Percentiles rank a stretch among this genome's conserved stretches.
Conservation (phyloP, 2,329 filamentous ascomycete genomes). For the Hymenoscyphus albidus region DNA sequence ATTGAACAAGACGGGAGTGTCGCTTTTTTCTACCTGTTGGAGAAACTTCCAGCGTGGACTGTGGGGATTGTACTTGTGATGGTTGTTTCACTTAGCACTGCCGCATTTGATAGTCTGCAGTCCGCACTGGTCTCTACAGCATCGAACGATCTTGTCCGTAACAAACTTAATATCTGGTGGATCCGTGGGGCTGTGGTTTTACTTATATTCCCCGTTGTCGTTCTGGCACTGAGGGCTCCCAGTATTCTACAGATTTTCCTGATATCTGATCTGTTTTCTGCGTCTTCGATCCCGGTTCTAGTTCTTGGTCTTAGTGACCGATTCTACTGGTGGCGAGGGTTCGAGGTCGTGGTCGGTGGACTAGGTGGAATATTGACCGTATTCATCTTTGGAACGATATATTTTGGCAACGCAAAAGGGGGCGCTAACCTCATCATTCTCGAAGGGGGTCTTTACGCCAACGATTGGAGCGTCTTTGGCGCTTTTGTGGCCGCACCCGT, state of each 20-base stretch:
- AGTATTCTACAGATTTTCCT: slow-evolving; percentile 78
- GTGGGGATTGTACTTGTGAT: slow-evolving; percentile 78
- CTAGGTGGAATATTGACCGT: slow-evolving; percentile 75
- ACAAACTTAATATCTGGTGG: slow-evolving; percentile 71
- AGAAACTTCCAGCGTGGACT: slow-evolving; percentile 73
- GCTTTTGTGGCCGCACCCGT: slow-evolving; percentile 78
- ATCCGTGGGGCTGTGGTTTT: slow-evolving; percentile 67
- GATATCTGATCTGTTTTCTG: slow-evolving; percentile 75
- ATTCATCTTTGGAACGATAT: slow-evolving; percentile 76
- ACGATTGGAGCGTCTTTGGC: slow-evolving; percentile 79
- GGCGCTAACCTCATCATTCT: slow-evolving; percentile 69
- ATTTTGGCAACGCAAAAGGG: slow-evolving; percentile 62
- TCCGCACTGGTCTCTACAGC: slow-evolving; percentile 81
- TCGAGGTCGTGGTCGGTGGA: slow-evolving; percentile 75
- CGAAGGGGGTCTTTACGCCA: slow-evolving; percentile 67
- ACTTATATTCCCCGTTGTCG: slow-evolving; percentile 69
- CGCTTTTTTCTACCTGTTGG: slow-evolving; percentile 72
- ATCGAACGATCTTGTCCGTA: slow-evolving; percentile 81
- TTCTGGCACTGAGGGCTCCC: slow-evolving; percentile 69
- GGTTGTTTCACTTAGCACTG: slow-evolving; percentile 71
- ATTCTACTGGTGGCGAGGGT: slow-evolving; percentile 71
- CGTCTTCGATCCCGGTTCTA: slow-evolving; percentile 70
- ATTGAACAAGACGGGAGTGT: slow-evolving; percentile 60
- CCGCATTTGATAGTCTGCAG: slow-evolving; percentile 77
- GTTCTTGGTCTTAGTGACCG: slow-evolving; percentile 65